These are phyloP conservation scores for Spatholobus suberectus DNA, from an alignment of 306 rosid genomes.

Conservation along the genomic window DNA sequence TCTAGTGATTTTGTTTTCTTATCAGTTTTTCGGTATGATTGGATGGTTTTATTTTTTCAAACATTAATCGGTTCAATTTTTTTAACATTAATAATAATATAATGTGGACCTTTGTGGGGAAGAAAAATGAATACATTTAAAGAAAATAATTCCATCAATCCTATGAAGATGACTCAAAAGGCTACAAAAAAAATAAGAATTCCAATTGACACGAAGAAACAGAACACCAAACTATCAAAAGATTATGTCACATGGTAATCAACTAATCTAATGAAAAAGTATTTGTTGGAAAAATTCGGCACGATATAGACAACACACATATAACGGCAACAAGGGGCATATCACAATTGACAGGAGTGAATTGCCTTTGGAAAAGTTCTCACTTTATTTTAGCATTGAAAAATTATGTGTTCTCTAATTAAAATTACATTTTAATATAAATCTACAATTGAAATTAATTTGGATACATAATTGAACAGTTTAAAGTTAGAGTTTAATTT, in stretches of 20 bases:
- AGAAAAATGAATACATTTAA: background rate
- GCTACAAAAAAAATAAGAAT: background rate
- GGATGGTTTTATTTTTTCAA: background rate
- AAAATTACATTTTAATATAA: no score
- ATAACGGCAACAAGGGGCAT: background rate
- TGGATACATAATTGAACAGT: no score
- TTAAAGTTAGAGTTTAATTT: no score
- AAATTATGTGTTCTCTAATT: background rate
- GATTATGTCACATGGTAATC: background rate
- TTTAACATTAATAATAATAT: no score
- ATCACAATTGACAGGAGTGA: background rate
- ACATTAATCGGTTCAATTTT: background rate
- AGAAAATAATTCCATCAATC: background rate
- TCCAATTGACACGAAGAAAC: background rate
- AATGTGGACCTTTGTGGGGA: background rate
- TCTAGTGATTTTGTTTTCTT: background rate
- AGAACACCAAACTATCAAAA: background rate
- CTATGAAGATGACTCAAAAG: background rate
- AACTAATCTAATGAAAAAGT: background rate
- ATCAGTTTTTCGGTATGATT: no score
- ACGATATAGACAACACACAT: background rate
- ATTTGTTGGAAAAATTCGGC: background rate
- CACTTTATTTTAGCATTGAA: background rate
- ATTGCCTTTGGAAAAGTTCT: background rate
- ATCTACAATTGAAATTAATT: background rate